A percentile compares a stretch with the other conserved stretches of the same genome.
Conservation (phyloP, 169 alveolate species). For the Perkinsus marinus region DNA sequence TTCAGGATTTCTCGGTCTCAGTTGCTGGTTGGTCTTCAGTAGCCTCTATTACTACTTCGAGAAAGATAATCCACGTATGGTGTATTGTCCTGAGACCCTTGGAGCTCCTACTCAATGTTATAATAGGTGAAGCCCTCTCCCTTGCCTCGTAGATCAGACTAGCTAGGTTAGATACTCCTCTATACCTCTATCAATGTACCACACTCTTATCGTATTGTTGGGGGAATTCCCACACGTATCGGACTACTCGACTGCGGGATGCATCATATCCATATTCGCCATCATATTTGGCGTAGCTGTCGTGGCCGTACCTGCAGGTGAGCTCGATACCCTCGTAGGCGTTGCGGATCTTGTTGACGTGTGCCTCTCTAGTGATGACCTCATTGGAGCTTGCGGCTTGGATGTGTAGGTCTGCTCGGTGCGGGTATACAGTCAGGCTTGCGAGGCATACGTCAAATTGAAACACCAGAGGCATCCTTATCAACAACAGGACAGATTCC, state of each 20-base stretch:
- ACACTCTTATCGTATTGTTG: background rate
- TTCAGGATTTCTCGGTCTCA: background rate
- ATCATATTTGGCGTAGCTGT: background rate
- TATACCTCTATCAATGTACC: background rate
- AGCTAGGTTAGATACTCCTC: background rate
- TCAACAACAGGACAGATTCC: background rate
- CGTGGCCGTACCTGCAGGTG: background rate
- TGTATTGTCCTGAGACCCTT: background rate
- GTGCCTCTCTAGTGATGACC: too few relatives aligned
- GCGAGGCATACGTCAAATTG: background rate
- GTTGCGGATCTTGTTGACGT: too few relatives aligned
- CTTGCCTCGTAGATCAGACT: background rate
- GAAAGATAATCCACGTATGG: background rate
- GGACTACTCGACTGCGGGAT: background rate
- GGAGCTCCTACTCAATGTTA: background rate
- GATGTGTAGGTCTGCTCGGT: background rate
- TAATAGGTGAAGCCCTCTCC: background rate
- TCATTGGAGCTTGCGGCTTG: too few relatives aligned
- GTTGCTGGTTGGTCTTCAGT: background rate
- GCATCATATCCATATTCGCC: background rate
- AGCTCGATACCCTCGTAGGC: too few relatives aligned
- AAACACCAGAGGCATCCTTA: background rate
- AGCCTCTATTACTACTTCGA: background rate
- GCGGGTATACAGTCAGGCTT: background rate
- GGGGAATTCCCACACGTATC: background rate